Evolutionary conservation across 169 alveolate species (phyloP).

Genomic region (Cardiosporidium cionae): DNA sequence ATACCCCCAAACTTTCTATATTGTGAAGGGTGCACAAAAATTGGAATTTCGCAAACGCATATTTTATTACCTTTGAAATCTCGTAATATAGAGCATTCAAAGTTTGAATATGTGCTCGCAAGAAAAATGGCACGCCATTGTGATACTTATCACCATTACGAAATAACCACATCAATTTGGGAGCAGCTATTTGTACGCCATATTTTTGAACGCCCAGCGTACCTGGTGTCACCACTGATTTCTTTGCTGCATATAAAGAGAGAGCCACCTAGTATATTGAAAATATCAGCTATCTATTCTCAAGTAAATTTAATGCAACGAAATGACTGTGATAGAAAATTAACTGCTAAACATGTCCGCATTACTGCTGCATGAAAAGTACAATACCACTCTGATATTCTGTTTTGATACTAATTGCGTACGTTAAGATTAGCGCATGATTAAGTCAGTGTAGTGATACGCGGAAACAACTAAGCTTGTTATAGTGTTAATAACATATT

Average conservation of each 20-base stretch:
- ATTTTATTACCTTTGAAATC: conserved; percentile 51
- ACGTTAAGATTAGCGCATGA: too few species aligned
- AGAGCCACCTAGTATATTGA: background rate
- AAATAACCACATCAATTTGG: conserved; percentile 74
- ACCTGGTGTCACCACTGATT: conserved; percentile 50
- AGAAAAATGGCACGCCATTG: conserved; percentile 67
- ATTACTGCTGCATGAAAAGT: too few species aligned
- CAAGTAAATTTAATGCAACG: background rate
- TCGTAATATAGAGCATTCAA: conserved; percentile 57
- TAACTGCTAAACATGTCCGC: too few species aligned
- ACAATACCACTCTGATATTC: too few species aligned
- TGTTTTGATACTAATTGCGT: too few species aligned
- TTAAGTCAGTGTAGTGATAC: background rate
- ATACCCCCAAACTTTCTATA: too few species aligned
- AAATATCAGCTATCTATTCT: background rate
- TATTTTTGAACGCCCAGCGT: conserved; percentile 65
- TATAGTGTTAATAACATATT: too few species aligned
- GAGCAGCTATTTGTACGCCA: conserved; percentile 65
- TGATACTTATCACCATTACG: conserved; percentile 79
- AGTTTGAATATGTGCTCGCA: conserved; percentile 57
- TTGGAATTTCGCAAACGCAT: too few species aligned
- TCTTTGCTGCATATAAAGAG: conserved; percentile 10
- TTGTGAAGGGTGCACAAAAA: too few species aligned
- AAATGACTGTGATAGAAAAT: too few species aligned
- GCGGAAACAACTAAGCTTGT: too few species aligned